Conservation (phyloP, 495 filamentous ascomycete species). For the Annulohypoxylon nitens region DNA sequence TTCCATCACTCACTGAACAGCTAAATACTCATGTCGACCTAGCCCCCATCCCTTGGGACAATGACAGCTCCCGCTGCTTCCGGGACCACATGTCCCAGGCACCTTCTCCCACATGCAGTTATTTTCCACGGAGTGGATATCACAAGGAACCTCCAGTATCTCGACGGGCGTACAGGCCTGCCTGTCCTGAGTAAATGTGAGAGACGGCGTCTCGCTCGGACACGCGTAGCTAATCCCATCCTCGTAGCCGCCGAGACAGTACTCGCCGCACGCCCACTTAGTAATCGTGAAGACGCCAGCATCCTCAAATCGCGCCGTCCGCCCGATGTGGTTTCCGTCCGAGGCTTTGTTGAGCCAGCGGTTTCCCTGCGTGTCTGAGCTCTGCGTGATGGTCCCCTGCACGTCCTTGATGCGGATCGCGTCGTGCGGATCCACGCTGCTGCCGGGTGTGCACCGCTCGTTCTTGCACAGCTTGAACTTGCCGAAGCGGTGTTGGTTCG, state of each 20-base stretch:
- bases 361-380: constrained; percentile 22
- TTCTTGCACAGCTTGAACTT: constrained; percentile 33
- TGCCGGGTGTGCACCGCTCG: constrained; percentile 20
- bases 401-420: constrained; percentile 18
- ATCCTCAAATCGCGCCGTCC: constrained; percentile 18
- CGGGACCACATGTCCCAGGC: constrained; percentile 22
- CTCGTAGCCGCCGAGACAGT: constrained; percentile 27
- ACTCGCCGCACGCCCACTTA: constrained; percentile 33
- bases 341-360: constrained; percentile 29
- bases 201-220: constrained; percentile 21
- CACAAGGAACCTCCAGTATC: constrained; percentile 29
- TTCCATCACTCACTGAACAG: neutral
- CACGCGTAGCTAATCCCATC: constrained; percentile 22
- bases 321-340: constrained; percentile 25
- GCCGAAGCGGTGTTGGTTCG: constrained; percentile 22
- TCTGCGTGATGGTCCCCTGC: constrained; percentile 20
- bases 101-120: constrained; percentile 34
- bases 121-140: constrained; percentile 24
- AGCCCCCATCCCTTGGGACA: constrained; percentile 15
- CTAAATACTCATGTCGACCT: neutral
- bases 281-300: constrained; percentile 28
- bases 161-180: constrained; percentile 28
- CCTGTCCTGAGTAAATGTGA: constrained; percentile 22
- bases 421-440: constrained; percentile 28
- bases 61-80: constrained; percentile 6